Percentiles rank a stretch among this genome's conserved stretches.
These are phyloP conservation scores for Coemansia nantahalensis DNA, from an alignment of 192 early-diverging fungal species.

Conservation along the genomic window DNA sequence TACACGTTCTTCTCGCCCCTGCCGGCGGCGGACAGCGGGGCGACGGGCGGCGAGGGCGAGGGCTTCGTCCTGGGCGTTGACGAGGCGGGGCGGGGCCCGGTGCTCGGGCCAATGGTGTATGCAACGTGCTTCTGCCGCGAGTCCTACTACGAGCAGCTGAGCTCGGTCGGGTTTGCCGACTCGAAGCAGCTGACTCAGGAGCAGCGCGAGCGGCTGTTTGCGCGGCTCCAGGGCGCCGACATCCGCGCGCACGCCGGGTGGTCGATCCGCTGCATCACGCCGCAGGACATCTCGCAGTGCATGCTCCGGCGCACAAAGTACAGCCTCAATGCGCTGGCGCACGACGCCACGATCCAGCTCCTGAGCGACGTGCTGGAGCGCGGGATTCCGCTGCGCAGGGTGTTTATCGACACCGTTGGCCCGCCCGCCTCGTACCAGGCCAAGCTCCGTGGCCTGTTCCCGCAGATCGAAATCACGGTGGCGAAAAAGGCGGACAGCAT, in stretches of 20 bases:
- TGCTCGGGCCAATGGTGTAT: conserved; percentile 98
- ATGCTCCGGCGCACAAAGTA: conserved; percentile 87
- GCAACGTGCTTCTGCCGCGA: conserved; percentile 79
- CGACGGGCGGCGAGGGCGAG: background rate
- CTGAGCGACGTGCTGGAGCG: conserved; percentile 63
- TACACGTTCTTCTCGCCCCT: conserved; percentile 42
- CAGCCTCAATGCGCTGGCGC: conserved; percentile 90
- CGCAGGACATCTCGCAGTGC: conserved; percentile 86
- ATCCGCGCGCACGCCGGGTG: conserved; percentile 74
- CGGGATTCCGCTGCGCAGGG: conserved; percentile 65
- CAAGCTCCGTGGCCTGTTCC: conserved; percentile 76
- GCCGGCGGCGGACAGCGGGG: background rate
- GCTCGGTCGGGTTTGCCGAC: conserved; percentile 82
- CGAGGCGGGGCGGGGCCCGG: conserved; percentile 96
- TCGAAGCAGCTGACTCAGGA: conserved; percentile 90
- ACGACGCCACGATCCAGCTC: conserved; percentile 89
- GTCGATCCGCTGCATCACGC: conserved; percentile 78
- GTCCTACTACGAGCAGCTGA: conserved; percentile 61
- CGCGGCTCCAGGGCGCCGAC: conserved; percentile 46
- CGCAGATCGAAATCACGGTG: conserved; percentile 75
- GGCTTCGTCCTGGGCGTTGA: conserved; percentile 85
- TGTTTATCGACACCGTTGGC: conserved; percentile 97
- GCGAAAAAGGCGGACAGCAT: conserved; percentile 92
- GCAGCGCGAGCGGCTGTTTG: conserved; percentile 70
- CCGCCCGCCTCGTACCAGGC: conserved; percentile 81